Percentiles rank a stretch among this genome's conserved stretches.
Conservation (phyloP, 208 protist species). For the Histomonas meleagridis region DNA sequence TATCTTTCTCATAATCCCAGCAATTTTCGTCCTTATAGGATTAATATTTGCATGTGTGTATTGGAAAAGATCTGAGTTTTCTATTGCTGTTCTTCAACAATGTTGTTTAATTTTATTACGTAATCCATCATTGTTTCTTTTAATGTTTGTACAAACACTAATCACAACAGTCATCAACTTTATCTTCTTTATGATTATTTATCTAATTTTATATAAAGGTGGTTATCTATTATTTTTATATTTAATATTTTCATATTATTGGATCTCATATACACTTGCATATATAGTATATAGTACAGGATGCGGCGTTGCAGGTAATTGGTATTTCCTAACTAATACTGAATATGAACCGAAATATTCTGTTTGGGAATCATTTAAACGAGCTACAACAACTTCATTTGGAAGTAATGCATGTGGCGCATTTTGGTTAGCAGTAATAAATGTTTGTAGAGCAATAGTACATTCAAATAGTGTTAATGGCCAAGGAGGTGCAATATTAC, state of each 20-base stretch:
- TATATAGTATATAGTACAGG: not conserved
- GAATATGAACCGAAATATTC: not conserved
- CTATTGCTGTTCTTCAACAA: not conserved
- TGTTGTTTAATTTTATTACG: not conserved
- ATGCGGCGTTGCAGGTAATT: not conserved
- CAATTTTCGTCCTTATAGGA: not conserved
- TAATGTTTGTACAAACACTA: not conserved
- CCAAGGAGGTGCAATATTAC: not conserved
- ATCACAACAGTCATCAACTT: not conserved
- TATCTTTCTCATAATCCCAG: not conserved
- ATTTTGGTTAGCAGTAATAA: not conserved
- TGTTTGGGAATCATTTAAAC: not conserved
- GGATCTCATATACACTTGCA: not conserved
- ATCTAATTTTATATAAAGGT: not conserved
- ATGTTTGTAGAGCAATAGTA: not conserved
- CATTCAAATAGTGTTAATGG: not conserved
- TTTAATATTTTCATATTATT: not conserved
- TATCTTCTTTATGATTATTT: not conserved
- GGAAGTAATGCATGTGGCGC: not conserved
- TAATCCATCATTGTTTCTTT: not conserved
- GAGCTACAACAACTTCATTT: not conserved
- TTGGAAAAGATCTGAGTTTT: not conserved
- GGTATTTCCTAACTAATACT: not conserved
- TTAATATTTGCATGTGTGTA: not conserved
- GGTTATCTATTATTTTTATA: not conserved